Conservation (phyloP, 2,329 filamentous ascomycete genomes). For the Colletotrichum costaricense region DNA sequence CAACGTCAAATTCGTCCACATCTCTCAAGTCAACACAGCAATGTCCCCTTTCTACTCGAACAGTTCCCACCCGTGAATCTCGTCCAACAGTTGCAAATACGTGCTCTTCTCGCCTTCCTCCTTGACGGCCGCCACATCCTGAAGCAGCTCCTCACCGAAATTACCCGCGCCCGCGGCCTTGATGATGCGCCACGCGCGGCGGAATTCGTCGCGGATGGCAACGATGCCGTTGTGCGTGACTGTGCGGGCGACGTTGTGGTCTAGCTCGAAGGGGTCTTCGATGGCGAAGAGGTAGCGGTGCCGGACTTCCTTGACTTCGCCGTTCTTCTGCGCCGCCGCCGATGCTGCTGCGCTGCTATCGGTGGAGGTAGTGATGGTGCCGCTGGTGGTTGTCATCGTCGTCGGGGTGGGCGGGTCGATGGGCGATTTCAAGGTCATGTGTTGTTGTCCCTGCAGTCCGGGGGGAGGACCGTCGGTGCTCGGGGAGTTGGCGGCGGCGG, state of each 20-base stretch:
- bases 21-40: not conserved
- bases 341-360: constrained; percentile 21
- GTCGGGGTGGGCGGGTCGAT: constrained; percentile 7
- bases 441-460: not conserved
- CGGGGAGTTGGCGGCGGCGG: constrained; percentile 6
- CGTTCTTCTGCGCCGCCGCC: constrained; percentile 41
- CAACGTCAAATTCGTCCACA: not conserved
- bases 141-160: constrained; percentile 61
- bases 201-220: constrained; percentile 85
- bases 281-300: constrained; percentile 89
- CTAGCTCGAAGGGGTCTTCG: constrained; percentile 89
- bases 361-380: constrained; percentile 1
- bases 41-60: constrained; percentile 16
- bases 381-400: not conserved
- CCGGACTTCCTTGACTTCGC: constrained; percentile 74
- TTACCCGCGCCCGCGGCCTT: constrained; percentile 57
- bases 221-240: constrained; percentile 87
- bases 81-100: constrained; percentile 52
- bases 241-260: constrained; percentile 89
- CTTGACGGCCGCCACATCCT: constrained; percentile 57
- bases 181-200: constrained; percentile 81
- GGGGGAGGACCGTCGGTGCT: constrained; percentile 5
- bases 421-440: not conserved
- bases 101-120: constrained; percentile 47
- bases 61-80: constrained; percentile 50